phyloP scores from a whole-genome alignment of 192 early-diverging fungal species.

The Linnemannia hyalina region DNA sequence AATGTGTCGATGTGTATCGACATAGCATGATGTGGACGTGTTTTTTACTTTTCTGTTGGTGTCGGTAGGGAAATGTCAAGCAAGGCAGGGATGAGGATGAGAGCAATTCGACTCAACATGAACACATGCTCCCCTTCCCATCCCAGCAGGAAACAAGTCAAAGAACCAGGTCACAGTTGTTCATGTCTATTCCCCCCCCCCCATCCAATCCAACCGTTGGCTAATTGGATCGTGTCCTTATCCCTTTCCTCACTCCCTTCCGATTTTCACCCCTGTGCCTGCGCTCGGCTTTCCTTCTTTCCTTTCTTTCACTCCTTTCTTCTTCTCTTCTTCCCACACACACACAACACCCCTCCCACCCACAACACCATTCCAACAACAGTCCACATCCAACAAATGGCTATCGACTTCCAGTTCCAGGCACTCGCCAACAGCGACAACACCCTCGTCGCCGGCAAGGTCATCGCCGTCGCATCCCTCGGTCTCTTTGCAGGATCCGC shows the following conservation, averaged over 20 bases:
- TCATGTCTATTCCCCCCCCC: not conserved
- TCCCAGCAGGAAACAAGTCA: not conserved
- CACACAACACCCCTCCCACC: not conserved
- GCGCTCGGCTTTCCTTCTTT: not conserved
- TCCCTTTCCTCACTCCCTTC: not conserved
- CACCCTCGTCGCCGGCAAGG: constrained; percentile 23
- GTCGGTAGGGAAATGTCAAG: not conserved
- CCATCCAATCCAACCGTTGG: not conserved
- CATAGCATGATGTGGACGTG: not conserved
- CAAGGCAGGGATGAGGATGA: not conserved
- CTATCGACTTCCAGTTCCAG: constrained; percentile 20
- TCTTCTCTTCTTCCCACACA: not conserved
- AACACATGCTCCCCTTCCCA: not conserved
- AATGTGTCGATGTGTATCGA: not conserved
- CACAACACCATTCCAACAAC: too few species aligned
- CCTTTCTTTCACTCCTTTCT: not conserved
- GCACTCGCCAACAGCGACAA: constrained; percentile 13
- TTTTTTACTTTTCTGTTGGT: not conserved
- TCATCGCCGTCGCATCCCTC: constrained; percentile 21
- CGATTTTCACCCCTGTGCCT: not conserved
- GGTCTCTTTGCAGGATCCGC: constrained; percentile 20
- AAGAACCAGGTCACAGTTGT: not conserved
- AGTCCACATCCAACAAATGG: constrained; percentile 3
- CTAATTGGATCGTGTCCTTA: not conserved
- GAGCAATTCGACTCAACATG: not conserved